Base-by-base conservation (phyloP, 495 filamentous ascomycete species). In the Penicillium canariense region DNA sequence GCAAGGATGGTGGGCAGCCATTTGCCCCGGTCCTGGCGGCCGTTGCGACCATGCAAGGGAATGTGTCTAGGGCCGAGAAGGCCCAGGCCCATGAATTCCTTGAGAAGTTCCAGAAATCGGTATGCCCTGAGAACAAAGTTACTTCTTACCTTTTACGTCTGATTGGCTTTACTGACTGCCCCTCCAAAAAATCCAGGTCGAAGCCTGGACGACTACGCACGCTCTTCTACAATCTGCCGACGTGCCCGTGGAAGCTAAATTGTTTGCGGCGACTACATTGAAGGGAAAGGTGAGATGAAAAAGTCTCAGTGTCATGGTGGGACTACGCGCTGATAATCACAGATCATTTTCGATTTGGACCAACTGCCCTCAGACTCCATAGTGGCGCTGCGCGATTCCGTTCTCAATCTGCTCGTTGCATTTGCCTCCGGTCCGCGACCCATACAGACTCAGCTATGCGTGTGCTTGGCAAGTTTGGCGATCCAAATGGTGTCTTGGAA, bases 401-500 rank as follows among this genome's bases (percentile, higher is more conserved):
- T 97, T 20, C 74, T 97, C 28, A 78, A 80, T 35, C 82, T 96
- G 40, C 83, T 99, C 14, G 84, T 87, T 56, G 76, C 79, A 39
- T 97, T 86, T 68, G 85, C 86, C 40, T 77, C 84, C 6, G 95
- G 94, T 12, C 91, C 91, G 25, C 88, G 90, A 63, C 94, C 94
- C 4, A 90, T 97, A 50, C 80, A 96, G 65, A 91, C 91, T 58
- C 95, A 97, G 73, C 80, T 99, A 52, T 96, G 90, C 68, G 93
- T 99, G 22, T 96, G 90, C 66, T 78, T 97, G 56, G 93, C 91
- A 12, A 91, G 90, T 65, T 73, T 99, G 60, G 93, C 94, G 36
- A 91, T 99, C 55, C 95, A 97, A 74, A 96, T 97, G 91, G 81
- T 81, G 47, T 81, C 85, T 52, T 99, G 94, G 94, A 96, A 96